Base-by-base conservation (phyloP, 108 stramenopile species). In the Cyclotella distinguenda region DNA sequence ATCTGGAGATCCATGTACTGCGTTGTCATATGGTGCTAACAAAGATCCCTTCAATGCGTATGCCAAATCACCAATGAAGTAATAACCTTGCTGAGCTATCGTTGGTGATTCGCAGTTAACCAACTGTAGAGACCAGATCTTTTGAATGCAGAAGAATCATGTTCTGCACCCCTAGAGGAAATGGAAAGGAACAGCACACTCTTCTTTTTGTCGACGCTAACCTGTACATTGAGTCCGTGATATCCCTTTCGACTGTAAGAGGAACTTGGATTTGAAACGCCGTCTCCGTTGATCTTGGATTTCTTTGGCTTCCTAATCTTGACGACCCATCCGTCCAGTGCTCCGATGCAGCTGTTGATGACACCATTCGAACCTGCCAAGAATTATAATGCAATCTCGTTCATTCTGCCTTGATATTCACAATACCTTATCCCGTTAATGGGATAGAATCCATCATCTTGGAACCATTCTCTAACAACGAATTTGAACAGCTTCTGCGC, bases 241-340 rank as follows among this genome's bases (percentile, higher is more conserved):
- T 59, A 78, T 1, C 77, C 70, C 46, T 78, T 78, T 0, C 64
- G 39, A 33, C 70, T 66, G 44, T 66, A 72, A 36, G 57, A 70
- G n/a, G 54, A 46, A 3, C 31, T 62, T 6, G 69, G 45, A 70
- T 77, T 48, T 2, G 22, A 12, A 3, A 64, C 68, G 31, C 27
- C 27, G 12, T 62, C 61, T 30, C 45, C 15, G n/a, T n/a, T n/a
- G n/a, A n/a, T n/a, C n/a, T n/a, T n/a, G n/a, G n/a, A n/a, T 21
- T 4, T 23, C 3, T 1, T 2, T 42, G 51, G 48, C 35, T 28
- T 23, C 26, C 27, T 1, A 0, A 42, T 44, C 42, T 55, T 45
- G 0, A 73, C 63, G 36, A 64, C 7, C 56, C 64, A 58, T 4
- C 72, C 68, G 48, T 69, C 56, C 16, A 69, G 6, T 6, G 68